A percentile compares a stretch with the other conserved stretches of the same genome.
Conservation (phyloP, 1,284 basidiomycete genomes). For the Singerocomus rubriflavus region DNA sequence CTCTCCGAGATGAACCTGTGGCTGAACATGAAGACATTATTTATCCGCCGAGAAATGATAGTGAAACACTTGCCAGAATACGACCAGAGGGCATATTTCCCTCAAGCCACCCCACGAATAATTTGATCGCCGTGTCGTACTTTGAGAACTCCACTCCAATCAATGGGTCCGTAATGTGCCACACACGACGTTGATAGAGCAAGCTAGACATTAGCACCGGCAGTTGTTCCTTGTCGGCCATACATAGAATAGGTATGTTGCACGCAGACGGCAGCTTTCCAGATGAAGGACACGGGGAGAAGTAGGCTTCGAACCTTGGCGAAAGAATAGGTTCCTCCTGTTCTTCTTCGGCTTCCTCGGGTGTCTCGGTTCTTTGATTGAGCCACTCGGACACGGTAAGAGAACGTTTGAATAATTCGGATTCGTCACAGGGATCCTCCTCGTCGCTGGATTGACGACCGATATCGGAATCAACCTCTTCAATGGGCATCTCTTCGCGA, state of each 20-base stretch:
- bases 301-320: conserved; percentile 3
- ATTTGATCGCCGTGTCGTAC: conserved; percentile 8
- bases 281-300: not conserved
- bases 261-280: not conserved
- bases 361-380: not conserved
- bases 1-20: conserved; percentile 6
- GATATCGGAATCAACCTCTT: not conserved
- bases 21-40: not conserved
- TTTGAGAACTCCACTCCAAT: conserved; percentile 11
- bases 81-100: not conserved
- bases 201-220: conserved; percentile 9
- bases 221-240: conserved; percentile 3
- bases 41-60: not conserved
- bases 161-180: not conserved
- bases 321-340: not conserved
- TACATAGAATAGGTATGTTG: too few relatives aligned
- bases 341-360: not conserved
- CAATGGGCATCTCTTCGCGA: not conserved
- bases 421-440: not conserved
- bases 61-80: not conserved
- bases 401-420: not conserved
- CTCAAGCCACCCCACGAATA: not conserved
- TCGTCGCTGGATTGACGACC: not conserved
- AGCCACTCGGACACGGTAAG: not conserved
- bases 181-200: conserved; percentile 11